Evolutionary conservation across 352 stramenopile species (phyloP).

Genomic region (Phytopythium oedochilum): DNA sequence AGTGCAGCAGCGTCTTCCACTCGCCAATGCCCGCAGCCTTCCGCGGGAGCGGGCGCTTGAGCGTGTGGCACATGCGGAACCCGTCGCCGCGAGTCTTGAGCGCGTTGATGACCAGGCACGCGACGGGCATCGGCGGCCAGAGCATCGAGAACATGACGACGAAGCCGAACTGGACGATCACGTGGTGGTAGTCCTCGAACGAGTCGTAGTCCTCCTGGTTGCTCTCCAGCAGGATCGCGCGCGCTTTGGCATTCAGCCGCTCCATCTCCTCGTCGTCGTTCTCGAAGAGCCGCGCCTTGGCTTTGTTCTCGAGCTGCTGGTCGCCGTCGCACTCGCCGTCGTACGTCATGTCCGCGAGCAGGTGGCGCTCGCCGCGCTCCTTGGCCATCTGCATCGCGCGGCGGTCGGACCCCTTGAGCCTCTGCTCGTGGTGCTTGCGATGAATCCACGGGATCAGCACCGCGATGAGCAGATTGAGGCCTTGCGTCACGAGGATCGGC

Average conservation of each 20-base stretch:
- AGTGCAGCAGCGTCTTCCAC: slow-evolving; percentile 66
- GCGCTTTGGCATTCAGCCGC: slow-evolving; percentile 58
- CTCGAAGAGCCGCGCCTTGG: slow-evolving; percentile 62
- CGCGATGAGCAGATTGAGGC: slow-evolving; percentile 68
- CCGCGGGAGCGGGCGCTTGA: slow-evolving; percentile 66
- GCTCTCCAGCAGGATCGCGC: slow-evolving; percentile 70
- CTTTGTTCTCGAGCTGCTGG: slow-evolving; percentile 48
- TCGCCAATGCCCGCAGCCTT: slow-evolving; percentile 72
- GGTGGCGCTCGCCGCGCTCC: slow-evolving; percentile 47
- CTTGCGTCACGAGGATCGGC: slow-evolving; percentile 77
- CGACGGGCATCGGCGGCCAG: slow-evolving; percentile 75
- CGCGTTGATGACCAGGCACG: slow-evolving; percentile 73
- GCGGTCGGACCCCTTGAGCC: slow-evolving; percentile 43
- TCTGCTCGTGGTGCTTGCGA: slow-evolving; percentile 63
- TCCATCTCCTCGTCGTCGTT: slow-evolving; percentile 62
- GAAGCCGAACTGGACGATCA: slow-evolving; percentile 81
- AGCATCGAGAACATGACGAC: slow-evolving; percentile 87
- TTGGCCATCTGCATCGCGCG: slow-evolving; percentile 69
- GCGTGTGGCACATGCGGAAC: slow-evolving; percentile 67
- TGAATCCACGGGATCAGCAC: slow-evolving; percentile 71
- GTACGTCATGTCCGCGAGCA: slow-evolving; percentile 64
- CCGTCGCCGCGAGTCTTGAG: slow-evolving; percentile 77
- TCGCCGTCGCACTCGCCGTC: slow-evolving; percentile 24
- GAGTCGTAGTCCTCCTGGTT: slow-evolving; percentile 77
- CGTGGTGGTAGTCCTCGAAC: slow-evolving; percentile 78